Evolutionary conservation across 192 early-diverging fungal genomes (phyloP), one percentile per base, ranked within the genome.

Genomic region (Allomyces arbusculus): DNA sequence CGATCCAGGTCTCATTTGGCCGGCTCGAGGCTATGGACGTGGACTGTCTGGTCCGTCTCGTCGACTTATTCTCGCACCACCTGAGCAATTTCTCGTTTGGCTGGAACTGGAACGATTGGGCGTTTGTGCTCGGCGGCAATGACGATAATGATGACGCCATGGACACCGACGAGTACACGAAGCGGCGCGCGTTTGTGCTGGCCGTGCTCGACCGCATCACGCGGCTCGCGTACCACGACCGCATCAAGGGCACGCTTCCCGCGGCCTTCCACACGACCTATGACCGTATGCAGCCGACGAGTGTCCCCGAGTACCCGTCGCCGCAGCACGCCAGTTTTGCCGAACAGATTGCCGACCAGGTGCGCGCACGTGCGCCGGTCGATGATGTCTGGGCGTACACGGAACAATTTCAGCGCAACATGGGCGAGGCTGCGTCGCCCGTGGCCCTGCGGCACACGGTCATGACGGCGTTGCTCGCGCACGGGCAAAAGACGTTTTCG

Each of bases 401-500:
- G 16, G 50, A 14, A n/a, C 50, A 58, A 16, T 40, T 40, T 8
- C 33, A 40, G 7, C 33, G 33, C 33, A 40, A 40, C 33, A 40
- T 40, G 33, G 33, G 33, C 33, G 62, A 22, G 10, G 62, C 1
- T 10, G 62, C 40, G 26, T 44, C 45, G 44, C 23, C 63, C 45
- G 40, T 50, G 24, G 55, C 78, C 50, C 82, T 82, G n/a, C 84
- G 82, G 62, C 85, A 90, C 61, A 80, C 82, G 62, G 74, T 99
- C 63, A 75, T 92, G 3, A 86, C 95, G 70, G 87, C 86, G 68
- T 79, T 97, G 22, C 75, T 97, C 64, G 77, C 90, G 55, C 74
- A 91, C 33, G 96, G 96, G 28, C 84, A 84, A 74, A 96, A 96
- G 72, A 91, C 85, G 68, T 97, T 99, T 74, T 87, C 84, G 61